phyloP scores from a whole-genome alignment of 129 eudicot species.

The Artemisia annua region DNA sequence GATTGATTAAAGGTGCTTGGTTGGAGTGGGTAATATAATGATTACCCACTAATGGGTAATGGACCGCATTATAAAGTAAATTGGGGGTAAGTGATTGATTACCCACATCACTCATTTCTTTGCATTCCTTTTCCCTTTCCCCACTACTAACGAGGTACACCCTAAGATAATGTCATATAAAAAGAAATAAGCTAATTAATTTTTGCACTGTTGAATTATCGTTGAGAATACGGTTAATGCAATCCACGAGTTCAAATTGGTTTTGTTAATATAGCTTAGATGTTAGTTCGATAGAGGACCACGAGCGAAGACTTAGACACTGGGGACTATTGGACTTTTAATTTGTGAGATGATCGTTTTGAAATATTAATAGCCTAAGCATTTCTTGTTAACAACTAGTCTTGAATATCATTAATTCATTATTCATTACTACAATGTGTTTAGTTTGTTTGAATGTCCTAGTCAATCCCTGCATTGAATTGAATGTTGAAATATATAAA shows the following conservation, averaged over 20 bases:
- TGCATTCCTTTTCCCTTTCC: no score
- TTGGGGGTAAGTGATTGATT: no score
- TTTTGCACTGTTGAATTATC: no score
- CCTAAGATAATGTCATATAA: no score
- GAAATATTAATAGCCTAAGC: neutral
- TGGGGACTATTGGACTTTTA: neutral
- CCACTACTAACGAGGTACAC: no score
- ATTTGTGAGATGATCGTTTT: neutral
- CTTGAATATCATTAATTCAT: neutral
- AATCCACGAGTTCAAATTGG: neutral
- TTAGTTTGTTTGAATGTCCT: neutral
- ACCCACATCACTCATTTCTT: no score
- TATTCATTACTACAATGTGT: neutral
- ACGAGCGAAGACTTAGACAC: neutral
- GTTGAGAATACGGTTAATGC: neutral
- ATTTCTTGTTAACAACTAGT: neutral
- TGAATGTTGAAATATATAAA: neutral
- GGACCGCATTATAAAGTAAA: no score
- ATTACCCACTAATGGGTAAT: no score
- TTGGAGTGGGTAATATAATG: no score
- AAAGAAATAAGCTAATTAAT: no score
- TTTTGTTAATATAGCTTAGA: neutral
- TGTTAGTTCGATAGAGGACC: neutral
- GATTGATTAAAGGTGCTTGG: no score
- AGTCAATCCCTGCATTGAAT: neutral